Conservation (phyloP, 2,329 filamentous ascomycete species). For the Exophiala lecanii-corni region DNA sequence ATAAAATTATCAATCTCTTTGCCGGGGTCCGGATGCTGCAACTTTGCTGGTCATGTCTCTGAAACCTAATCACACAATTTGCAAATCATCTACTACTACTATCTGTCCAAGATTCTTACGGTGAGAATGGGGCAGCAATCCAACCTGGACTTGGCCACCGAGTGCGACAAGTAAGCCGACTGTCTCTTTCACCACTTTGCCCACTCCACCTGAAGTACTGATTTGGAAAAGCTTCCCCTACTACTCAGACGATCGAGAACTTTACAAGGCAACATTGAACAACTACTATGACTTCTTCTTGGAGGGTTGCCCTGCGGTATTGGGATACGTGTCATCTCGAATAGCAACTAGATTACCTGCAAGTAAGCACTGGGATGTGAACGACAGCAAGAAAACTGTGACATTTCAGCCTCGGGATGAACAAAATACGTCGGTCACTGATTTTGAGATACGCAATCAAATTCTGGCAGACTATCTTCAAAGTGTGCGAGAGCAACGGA, state of each 20-base stretch:
- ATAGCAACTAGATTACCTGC: constrained; percentile 18
- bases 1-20: too few species aligned
- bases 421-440: constrained; percentile 28
- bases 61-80: too few species aligned
- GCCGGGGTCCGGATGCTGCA: too few species aligned
- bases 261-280: constrained; percentile 50
- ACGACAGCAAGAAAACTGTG: constrained; percentile 12
- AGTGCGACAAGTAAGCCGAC: constrained; percentile 49
- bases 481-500: constrained; percentile 64
- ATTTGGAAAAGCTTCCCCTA: constrained; percentile 66
- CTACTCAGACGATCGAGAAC: constrained; percentile 54
- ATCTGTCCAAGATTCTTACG: too few species aligned
- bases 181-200: neutral
- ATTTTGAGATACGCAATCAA: constrained; percentile 59
- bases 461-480: constrained; percentile 54
- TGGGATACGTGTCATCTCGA: constrained; percentile 53
- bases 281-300: constrained; percentile 64
- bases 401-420: constrained; percentile 21
- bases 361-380: constrained; percentile 15
- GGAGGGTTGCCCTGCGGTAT: constrained; percentile 55
- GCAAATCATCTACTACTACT: too few species aligned
- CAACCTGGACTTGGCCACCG: constrained; percentile 51
- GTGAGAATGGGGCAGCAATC: constrained; percentile 12
- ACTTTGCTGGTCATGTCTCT: too few species aligned
- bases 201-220: neutral